Evolutionary conservation across 148 eudicot genomes (phyloP).

Genomic region (Talinum fruticosum): DNA sequence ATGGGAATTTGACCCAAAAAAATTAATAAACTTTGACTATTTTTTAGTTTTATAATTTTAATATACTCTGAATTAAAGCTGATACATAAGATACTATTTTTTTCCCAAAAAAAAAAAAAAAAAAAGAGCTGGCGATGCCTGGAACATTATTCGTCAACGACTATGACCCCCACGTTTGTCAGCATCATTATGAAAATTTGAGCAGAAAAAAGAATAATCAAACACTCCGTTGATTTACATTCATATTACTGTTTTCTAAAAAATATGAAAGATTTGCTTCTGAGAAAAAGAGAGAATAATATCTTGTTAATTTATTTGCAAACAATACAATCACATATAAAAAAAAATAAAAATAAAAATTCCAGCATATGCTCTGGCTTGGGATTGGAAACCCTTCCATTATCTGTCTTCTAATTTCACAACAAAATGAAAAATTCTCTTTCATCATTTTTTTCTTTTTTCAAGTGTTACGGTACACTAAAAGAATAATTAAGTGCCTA

Average conservation of each 20-base stretch:
- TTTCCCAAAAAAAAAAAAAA: too few species aligned
- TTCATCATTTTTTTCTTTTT: background rate
- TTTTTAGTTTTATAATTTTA: background rate
- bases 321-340: too few species aligned
- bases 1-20: too few species aligned
- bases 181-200: background rate
- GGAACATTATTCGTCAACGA: constrained; percentile 7
- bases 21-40: background rate
- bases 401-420: constrained; percentile 1
- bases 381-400: background rate
- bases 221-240: background rate
- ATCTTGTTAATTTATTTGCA: background rate
- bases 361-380: background rate
- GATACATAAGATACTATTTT: too few species aligned
- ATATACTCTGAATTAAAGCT: too few species aligned
- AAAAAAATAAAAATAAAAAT: too few species aligned
- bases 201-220: background rate
- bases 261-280: background rate
- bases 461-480: too few species aligned
- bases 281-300: constrained; percentile 4
- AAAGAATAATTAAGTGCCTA: too few species aligned
- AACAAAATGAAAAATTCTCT: background rate
- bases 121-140: background rate
- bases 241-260: background rate
- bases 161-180: constrained; percentile 3